A percentile compares a stretch with the other conserved stretches of the same genome.
phyloP scores from a whole-genome alignment of 2,329 filamentous ascomycete species.

The Xylaria sp. region DNA sequence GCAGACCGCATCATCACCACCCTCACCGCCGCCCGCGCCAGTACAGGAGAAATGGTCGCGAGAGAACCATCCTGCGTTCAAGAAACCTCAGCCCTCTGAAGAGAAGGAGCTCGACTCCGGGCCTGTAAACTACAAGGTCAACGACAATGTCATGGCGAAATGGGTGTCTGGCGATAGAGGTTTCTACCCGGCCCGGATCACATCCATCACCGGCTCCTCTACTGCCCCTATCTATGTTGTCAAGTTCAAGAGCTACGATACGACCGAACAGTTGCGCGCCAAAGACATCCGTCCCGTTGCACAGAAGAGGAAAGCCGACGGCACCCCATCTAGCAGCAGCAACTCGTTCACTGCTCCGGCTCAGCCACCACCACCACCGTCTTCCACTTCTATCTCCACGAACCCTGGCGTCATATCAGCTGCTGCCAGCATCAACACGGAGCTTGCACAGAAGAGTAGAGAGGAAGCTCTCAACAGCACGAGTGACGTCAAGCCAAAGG shows the following conservation, averaged over 20 bases:
- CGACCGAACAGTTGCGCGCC: constrained; percentile 72
- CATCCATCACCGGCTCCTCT: constrained; percentile 87
- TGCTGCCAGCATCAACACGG: constrained; percentile 53
- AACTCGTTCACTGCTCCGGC: constrained; percentile 33
- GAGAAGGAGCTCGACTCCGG: constrained; percentile 50
- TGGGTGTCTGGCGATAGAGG: constrained; percentile 85
- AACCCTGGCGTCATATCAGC: constrained; percentile 49
- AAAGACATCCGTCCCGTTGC: constrained; percentile 78
- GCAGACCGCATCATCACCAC: constrained; percentile 41
- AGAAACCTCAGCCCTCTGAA: constrained; percentile 47
- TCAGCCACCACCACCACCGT: constrained; percentile 28
- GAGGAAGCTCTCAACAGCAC: constrained; percentile 58
- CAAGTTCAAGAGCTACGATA: constrained; percentile 88
- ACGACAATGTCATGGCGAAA: constrained; percentile 84
- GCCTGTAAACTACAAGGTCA: constrained; percentile 67
- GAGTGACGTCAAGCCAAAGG: constrained; percentile 67
- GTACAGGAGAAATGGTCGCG: constrained; percentile 69
- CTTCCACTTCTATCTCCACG: constrained; percentile 34
- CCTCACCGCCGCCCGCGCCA: constrained; percentile 41
- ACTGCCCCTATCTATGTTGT: constrained; percentile 88
- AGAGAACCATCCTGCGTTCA: constrained; percentile 74
- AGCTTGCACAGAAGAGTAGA: constrained; percentile 44
- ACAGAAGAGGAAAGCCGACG: constrained; percentile 83
- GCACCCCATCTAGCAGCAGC: constrained; percentile 49
- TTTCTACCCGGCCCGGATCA: constrained; percentile 90